Evolutionary conservation across 768 basidiomycete species (phyloP).

Genomic region (Suillus cothurnatus): DNA sequence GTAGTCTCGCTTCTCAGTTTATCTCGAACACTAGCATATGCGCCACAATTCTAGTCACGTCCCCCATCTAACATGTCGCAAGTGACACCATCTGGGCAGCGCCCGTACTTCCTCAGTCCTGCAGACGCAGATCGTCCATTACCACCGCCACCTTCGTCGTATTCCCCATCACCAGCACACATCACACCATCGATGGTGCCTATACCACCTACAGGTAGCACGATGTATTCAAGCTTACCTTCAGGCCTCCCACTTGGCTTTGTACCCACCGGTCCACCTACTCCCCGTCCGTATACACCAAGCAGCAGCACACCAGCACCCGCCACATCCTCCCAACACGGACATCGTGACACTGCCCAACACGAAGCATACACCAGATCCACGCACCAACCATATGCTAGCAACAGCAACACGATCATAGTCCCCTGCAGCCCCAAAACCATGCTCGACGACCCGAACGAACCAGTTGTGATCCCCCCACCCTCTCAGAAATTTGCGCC

Average conservation of each 20-base stretch:
- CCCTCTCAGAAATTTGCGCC: slow-evolving; percentile 20
- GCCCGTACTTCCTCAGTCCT: slow-evolving; percentile 38
- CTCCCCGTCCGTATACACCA: slow-evolving; percentile 21
- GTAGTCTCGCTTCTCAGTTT: slow-evolving; percentile 10
- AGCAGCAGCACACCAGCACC: slow-evolving; percentile 35
- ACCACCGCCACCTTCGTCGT: slow-evolving; percentile 27
- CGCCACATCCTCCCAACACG: slow-evolving; percentile 25
- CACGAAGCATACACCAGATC: not conserved
- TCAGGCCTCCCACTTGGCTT: slow-evolving; percentile 41
- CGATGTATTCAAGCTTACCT: slow-evolving; percentile 29
- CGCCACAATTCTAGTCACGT: not conserved
- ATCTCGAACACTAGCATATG: not conserved
- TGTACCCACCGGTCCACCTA: slow-evolving; percentile 30
- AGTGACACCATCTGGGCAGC: slow-evolving; percentile 24
- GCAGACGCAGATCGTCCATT: slow-evolving; percentile 42
- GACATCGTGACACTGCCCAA: not conserved
- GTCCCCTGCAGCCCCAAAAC: slow-evolving; percentile 4
- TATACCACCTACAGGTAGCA: slow-evolving; percentile 10
- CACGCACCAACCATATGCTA: not conserved
- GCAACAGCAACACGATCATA: not conserved
- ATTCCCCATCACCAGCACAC: not conserved
- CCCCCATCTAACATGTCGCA: slow-evolving; percentile 37
- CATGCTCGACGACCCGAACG: slow-evolving; percentile 2
- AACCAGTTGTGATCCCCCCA: slow-evolving; percentile 32
- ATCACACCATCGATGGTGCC: slow-evolving; percentile 10